Evolutionary conservation across 306 rosid genomes (phyloP).

Genomic region (Vigna nakashimae): DNA sequence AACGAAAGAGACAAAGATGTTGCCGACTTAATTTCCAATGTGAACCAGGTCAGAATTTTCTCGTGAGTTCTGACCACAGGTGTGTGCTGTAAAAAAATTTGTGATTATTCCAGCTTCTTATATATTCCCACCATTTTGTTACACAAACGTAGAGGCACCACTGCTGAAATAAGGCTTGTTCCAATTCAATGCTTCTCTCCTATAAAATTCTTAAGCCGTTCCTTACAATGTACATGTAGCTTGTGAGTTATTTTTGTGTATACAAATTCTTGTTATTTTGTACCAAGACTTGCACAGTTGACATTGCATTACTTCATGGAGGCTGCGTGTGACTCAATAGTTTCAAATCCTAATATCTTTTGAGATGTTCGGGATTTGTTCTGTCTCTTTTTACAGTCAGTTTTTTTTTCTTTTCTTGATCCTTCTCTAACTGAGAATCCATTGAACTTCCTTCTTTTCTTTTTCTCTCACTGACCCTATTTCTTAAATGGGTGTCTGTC

Average conservation of each 20-base stretch:
- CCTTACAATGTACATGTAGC: slow-evolving; percentile 35
- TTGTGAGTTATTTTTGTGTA: slow-evolving; percentile 43
- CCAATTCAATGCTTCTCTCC: slow-evolving; percentile 25
- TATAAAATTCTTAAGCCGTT: slow-evolving; percentile 41
- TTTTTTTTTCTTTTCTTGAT: slow-evolving; percentile 49
- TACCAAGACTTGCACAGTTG: slow-evolving; percentile 29
- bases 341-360: slow-evolving; percentile 46
- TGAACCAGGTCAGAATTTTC: slow-evolving; percentile 56
- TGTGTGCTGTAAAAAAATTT: slow-evolving; percentile 60
- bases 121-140: slow-evolving; percentile 41
- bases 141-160: slow-evolving; percentile 50
- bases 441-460: slow-evolving; percentile 40
- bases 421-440: slow-evolving; percentile 51
- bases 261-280: slow-evolving; percentile 16
- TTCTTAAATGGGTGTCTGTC: slow-evolving; percentile 67
- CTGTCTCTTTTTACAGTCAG: slow-evolving; percentile 33
- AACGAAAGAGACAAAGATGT: slow-evolving; percentile 43
- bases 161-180: slow-evolving; percentile 56
- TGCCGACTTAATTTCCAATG: slow-evolving; percentile 43
- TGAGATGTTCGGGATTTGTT: slow-evolving; percentile 49
- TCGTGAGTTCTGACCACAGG: slow-evolving; percentile 58
- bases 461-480: slow-evolving; percentile 54
- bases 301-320: slow-evolving; percentile 42
- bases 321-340: slow-evolving; percentile 41
- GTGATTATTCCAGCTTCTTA: slow-evolving; percentile 52